Evolutionary conservation across 2,329 filamentous ascomycete genomes (phyloP).

Genomic region (Annulohypoxylon truncatum): DNA sequence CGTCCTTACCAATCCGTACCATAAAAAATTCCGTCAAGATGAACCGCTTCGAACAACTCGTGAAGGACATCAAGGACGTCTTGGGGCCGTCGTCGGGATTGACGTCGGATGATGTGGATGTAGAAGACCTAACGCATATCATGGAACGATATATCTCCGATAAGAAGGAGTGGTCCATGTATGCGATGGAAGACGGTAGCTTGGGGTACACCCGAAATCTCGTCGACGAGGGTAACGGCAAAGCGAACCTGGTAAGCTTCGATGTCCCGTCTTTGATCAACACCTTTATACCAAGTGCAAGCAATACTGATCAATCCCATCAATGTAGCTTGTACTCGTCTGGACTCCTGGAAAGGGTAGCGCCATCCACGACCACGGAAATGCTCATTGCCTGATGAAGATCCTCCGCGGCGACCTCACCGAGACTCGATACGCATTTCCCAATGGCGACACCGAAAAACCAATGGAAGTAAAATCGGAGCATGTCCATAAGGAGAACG

Average conservation of each 20-base stretch:
- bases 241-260: conserved; percentile 62
- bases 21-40: conserved; percentile 31
- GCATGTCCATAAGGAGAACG: conserved; percentile 74
- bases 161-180: conserved; percentile 77
- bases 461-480: conserved; percentile 74
- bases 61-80: conserved; percentile 76
- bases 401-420: conserved; percentile 81
- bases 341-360: conserved; percentile 88
- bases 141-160: conserved; percentile 81
- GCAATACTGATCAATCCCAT: conserved; percentile 37
- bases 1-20: background rate
- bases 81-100: conserved; percentile 86
- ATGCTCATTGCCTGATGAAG: conserved; percentile 94
- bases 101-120: conserved; percentile 83
- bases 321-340: conserved; percentile 79
- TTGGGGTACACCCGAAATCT: conserved; percentile 87
- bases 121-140: conserved; percentile 74
- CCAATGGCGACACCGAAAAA: conserved; percentile 61
- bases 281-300: background rate
- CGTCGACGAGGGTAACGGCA: conserved; percentile 87
- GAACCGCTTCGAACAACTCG: conserved; percentile 75
- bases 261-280: conserved; percentile 1
- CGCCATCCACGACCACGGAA: conserved; percentile 88
- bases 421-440: conserved; percentile 85
- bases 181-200: conserved; percentile 77